These are phyloP conservation scores for Fomitiporia mediterranea DNA, from an alignment of 1,284 basidiomycete species.

Conservation along the genomic window DNA sequence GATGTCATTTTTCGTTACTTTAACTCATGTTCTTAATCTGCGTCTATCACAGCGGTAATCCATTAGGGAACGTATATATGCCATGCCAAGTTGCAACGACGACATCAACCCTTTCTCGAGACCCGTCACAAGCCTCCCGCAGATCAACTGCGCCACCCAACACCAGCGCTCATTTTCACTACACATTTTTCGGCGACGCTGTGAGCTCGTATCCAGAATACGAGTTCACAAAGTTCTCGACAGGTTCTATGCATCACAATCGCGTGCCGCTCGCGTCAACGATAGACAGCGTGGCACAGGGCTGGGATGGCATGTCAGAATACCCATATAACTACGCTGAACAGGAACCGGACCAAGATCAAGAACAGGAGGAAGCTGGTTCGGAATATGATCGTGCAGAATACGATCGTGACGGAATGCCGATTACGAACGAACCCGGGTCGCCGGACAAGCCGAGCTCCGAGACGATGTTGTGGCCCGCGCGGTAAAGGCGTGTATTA, in stretches of 20 bases:
- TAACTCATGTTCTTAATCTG: background rate
- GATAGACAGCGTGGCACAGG: background rate
- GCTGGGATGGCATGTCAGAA: constrained; percentile 9
- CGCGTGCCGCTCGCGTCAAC: background rate
- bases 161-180: constrained; percentile 7
- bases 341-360: constrained; percentile 12
- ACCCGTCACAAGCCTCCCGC: constrained; percentile 8
- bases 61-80: constrained; percentile 19
- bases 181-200: constrained; percentile 17
- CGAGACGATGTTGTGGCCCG: constrained; percentile 24
- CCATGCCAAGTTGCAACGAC: constrained; percentile 18
- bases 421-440: constrained; percentile 25
- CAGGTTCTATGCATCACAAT: background rate
- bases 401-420: constrained; percentile 28
- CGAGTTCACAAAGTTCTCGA: constrained; percentile 9
- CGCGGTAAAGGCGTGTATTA: constrained; percentile 21
- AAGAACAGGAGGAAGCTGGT: constrained; percentile 15
- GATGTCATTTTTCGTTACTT: background rate
- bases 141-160: background rate
- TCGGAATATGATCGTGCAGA: no score
- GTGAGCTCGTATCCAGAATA: constrained; percentile 16
- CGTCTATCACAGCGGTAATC: constrained; percentile 14
- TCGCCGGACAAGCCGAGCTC: constrained; percentile 28
- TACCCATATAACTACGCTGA: constrained; percentile 15
- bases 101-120: background rate